These are phyloP conservation scores for Microdochium bolleyi DNA, from an alignment of 2,329 filamentous ascomycete species.

Conservation along the genomic window DNA sequence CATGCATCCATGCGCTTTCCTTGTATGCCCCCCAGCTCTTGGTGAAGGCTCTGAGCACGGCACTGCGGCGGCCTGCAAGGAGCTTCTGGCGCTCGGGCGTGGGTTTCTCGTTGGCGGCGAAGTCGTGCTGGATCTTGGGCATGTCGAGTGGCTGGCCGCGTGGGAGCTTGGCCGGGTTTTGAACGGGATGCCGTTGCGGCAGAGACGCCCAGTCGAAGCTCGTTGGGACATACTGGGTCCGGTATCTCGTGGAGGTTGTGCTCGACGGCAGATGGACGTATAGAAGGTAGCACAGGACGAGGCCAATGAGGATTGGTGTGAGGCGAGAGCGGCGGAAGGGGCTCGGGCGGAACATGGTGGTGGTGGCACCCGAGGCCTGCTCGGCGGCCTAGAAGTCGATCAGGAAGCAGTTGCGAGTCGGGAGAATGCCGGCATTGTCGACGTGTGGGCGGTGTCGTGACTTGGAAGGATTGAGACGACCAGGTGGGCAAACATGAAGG, in stretches of 20 bases:
- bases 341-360: not conserved
- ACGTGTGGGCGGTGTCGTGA: not conserved
- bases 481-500: not conserved
- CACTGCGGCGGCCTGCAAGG: constrained; percentile 18
- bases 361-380: not conserved
- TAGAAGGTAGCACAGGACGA: constrained; percentile 7
- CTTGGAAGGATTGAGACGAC: no score
- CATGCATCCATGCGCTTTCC: constrained; percentile 40
- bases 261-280: constrained; percentile 6
- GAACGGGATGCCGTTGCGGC: constrained; percentile 13
- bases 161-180: constrained; percentile 13
- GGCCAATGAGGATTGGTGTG: constrained; percentile 11
- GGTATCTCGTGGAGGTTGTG: constrained; percentile 15
- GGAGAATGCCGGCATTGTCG: not conserved
- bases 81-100: constrained; percentile 12
- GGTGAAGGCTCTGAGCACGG: constrained; percentile 32
- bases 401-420: not conserved
- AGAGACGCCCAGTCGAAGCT: constrained; percentile 21
- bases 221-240: constrained; percentile 13
- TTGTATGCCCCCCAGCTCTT: constrained; percentile 43
- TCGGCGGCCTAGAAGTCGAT: not conserved
- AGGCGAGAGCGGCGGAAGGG: not conserved
- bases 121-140: constrained; percentile 17
- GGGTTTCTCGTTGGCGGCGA: constrained; percentile 1
- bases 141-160: constrained; percentile 13